A percentile compares a stretch with the other conserved stretches of the same genome.
phyloP scores from a whole-genome alignment of 257 asterid species.

The Eustoma russellianum region DNA sequence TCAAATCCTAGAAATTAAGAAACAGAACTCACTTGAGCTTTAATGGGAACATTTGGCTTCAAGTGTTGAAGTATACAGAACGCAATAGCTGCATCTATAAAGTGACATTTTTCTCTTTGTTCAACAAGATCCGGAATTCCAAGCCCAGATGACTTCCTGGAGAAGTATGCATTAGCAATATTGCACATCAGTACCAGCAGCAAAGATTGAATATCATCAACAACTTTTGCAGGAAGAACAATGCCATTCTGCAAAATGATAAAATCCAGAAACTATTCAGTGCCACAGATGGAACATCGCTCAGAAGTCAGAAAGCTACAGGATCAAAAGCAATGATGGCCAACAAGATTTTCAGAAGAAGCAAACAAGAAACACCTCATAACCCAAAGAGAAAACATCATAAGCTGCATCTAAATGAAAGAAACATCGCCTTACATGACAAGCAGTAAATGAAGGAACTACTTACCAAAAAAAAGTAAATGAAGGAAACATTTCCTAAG shows the following conservation, averaged over 20 bases:
- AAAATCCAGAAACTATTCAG: constrained; percentile 11
- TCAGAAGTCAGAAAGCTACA: too few relatives aligned
- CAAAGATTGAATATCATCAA: constrained; percentile 72
- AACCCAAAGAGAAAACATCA: too few relatives aligned
- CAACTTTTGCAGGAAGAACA: constrained; percentile 31
- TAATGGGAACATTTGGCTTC: constrained; percentile 49
- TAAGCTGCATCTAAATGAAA: too few relatives aligned
- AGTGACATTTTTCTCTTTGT: constrained; percentile 47
- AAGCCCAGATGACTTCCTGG: constrained; percentile 43
- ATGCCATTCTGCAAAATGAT: constrained; percentile 46
- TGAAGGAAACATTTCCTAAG: too few relatives aligned
- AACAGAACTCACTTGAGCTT: constrained; percentile 67
- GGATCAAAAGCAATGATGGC: too few relatives aligned
- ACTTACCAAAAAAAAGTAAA: too few relatives aligned
- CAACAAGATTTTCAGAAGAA: too few relatives aligned
- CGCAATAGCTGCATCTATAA: constrained; percentile 84
- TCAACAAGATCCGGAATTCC: constrained; percentile 52
- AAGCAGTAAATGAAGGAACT: too few relatives aligned
- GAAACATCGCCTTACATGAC: too few relatives aligned
- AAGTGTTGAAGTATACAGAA: constrained; percentile 81
- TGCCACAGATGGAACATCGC: background rate
- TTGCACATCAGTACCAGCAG: constrained; percentile 70
- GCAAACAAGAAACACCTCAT: too few relatives aligned
- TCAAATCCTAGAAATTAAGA: constrained; percentile 12
- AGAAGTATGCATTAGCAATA: constrained; percentile 56